Evolutionary conservation across 2,329 filamentous ascomycete genomes (phyloP).

Genomic region (Sporothrix phasma): DNA sequence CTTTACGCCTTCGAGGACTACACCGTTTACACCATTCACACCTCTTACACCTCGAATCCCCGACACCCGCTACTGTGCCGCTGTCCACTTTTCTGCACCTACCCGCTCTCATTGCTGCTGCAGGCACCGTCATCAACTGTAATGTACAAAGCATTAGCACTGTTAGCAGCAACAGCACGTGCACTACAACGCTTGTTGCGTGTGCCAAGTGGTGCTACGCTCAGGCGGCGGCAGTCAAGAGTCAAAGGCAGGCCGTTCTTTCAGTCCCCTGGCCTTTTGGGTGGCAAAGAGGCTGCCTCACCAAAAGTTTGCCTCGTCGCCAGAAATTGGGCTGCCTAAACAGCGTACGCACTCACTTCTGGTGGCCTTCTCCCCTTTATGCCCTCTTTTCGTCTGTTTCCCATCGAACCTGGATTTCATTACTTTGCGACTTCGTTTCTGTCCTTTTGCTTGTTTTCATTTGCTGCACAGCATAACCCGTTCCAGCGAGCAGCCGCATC

Average conservation of each 20-base stretch:
- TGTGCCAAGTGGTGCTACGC: background rate
- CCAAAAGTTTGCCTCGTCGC: constrained; percentile 12
- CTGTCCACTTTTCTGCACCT: constrained; percentile 1
- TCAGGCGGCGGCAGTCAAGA: background rate
- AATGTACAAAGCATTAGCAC: too few relatives aligned
- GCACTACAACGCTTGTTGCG: background rate
- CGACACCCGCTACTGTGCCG: background rate
- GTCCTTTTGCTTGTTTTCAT: background rate
- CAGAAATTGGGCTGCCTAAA: constrained; percentile 12
- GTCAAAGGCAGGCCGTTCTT: too few relatives aligned
- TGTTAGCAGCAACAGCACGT: background rate
- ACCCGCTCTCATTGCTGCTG: background rate
- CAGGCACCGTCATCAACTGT: background rate
- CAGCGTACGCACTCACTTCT: background rate
- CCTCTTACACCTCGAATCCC: background rate
- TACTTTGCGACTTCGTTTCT: background rate
- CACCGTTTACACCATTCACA: too few relatives aligned
- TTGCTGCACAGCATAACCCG: background rate
- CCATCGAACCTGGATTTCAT: background rate
- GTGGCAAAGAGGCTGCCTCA: constrained; percentile 7
- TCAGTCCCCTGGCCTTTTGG: too few relatives aligned
- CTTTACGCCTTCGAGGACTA: too few relatives aligned
- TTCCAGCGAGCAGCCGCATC: background rate
- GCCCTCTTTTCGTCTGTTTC: background rate
- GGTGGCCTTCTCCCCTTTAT: background rate